Evolutionary conservation across 805 yeast species (phyloP), one percentile per base, ranked within the genome.

Genomic region (Hanseniaspora hatyaiensis): DNA sequence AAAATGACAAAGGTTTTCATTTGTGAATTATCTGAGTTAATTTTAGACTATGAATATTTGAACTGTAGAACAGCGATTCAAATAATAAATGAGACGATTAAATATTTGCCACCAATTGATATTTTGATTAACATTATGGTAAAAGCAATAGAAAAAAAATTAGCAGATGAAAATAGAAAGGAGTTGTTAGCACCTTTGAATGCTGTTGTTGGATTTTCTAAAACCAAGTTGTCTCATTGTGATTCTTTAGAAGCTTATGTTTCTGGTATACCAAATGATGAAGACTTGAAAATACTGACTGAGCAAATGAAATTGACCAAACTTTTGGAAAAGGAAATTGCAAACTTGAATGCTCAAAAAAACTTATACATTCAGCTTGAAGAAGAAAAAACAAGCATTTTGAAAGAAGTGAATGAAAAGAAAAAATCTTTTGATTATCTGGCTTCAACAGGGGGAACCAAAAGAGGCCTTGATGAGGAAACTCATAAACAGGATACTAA

Each of bases 361-460:
- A n/a, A n/a, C n/a, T n/a, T n/a, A n/a, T n/a, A n/a, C 13, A 49
- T 52, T 34, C 34, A 32, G 29, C 46, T 40, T 16, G 51, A 40
- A 34, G 43, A 51, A 36, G 52, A 37, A 30, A 24, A 40, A 6
- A 12, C 33, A 6, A 44, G 31, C n/a, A n/a, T n/a, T n/a, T n/a
- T n/a, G 16, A 50, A 34, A 16, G 41, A 36, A 23, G 34, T 36
- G 9, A 3, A 13, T n/a, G 39, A 36, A 23, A 36, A 47, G 20
- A 47, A 48, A 16, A 49, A 49, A 32, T 47, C 47, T 4, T 48
- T 34, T 4, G 40, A 36, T 18, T 23, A 34, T 8, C 12, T 6
- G 11, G 49, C 51, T 20, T 49, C 32, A 2, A 12, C 16, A 28
- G n/a, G n/a, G n/a, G n/a, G n/a, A n/a, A 32, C 23, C 8, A 39